Base-by-base conservation (phyloP, 208 protist species). In the Trypanosoma melophagium region DNA sequence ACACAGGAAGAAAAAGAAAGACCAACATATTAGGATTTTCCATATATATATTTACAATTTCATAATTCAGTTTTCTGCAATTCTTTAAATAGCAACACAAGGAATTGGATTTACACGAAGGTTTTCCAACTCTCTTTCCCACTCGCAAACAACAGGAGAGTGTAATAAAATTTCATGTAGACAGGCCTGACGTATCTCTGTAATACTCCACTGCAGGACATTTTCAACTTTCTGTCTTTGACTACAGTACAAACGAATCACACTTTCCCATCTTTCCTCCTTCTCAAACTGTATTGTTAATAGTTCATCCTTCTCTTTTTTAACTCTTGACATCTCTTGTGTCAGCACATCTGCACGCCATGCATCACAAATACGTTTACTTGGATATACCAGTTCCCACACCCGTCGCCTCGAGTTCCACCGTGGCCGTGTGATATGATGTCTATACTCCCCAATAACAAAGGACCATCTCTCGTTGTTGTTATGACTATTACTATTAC, bases 331-430 rank as follows among this genome's bases (percentile, higher is more conserved):
- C 38, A n/a, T 7, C 44, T 31, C 24, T 53, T 17, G 17, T 31
- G 51, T n/a, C 60, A 17, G 24, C 28, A 16, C 41, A 51, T 58
- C n/a, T 10, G 14, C 16, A 38, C 42, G 19, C n/a, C n/a, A n/a
- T n/a, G n/a, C 41, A 51, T 58, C n/a, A 62, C 73, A 74, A 1
- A 41, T 13, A 2, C 62, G 57, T 19, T 68, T 72, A 17, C 83
- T 89, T 24, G 89, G 86, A 60, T 90, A 92, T 54, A 71, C 40
- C 47, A 90, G 69, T 45, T 93, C 87, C 87, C 90, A 95, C 55
- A 66, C 76, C 16, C 69, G 65, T n/a, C 78, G 66, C 17, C 76
- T 69, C 12, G 7, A 7, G 57, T 89, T 90, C 86, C 85, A 95
- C 24, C 57, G 70, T 21, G 87, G 86, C 40, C 47, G 59, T 21